Base-by-base conservation (phyloP, 73 alveolate genomes). In the Stentor coeruleus region DNA sequence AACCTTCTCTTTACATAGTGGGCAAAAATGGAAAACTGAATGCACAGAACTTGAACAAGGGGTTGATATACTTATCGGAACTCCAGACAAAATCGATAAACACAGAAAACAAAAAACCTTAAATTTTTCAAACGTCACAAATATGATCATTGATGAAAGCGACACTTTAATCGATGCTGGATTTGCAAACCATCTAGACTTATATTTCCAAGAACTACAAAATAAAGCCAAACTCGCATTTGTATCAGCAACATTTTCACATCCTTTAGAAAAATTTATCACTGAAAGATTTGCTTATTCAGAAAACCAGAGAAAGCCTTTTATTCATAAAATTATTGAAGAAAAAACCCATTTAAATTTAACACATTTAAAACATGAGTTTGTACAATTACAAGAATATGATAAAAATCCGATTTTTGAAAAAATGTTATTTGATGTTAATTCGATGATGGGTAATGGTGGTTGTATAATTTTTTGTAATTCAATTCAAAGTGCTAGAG, bases 401-500 rank as follows among this genome's bases (percentile, higher is more conserved):
- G 94, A 91, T 76, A 91, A 91, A 74, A 60, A 59, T 42, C 77
- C 74, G 3, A 80, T 73, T 74, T 87, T 89, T 11, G 77, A 87
- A 2, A 74, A 81, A 42, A 86, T 89, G 15, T 76, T 91, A 2
- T 93, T 85, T 80, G 97, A 91, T 60, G 55, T 86, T 11, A 90
- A 91, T 59, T 81, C 97, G 0, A 58, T 84, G 72, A 59, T 91
- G 11, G 91, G 82, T 39, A 76, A 89, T 6, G 94, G 95, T 14
- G 66, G 77, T 1, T 39, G 86, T 20, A 38, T 95, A 6, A 88
- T 95, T 82, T 88, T 92, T 86, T 88, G 96, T 88, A 83, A 90
- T 85, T 85, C 95, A 49, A 84, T 95, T 80, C 76, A 89, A 38
- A 88, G 97, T 20, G 97, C 93, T 14, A 91, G 96, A 81, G 95